These are phyloP conservation scores for Penicillium sp. DNA, from an alignment of 2,329 filamentous ascomycete genomes.

Conservation along the genomic window DNA sequence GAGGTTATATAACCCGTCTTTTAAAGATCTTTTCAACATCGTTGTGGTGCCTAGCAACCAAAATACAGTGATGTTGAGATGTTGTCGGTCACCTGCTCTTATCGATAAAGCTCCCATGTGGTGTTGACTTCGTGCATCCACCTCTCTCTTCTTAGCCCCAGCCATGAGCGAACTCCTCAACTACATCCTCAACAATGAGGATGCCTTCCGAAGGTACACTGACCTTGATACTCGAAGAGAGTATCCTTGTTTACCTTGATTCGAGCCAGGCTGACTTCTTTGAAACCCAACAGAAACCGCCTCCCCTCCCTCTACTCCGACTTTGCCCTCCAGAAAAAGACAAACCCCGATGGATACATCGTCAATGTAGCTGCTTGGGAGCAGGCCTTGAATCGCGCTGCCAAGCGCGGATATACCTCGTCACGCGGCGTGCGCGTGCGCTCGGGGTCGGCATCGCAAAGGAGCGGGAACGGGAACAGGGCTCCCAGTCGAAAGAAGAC, in stretches of 20 bases:
- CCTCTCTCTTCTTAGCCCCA: not conserved
- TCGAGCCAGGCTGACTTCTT: not conserved
- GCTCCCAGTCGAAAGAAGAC: slow-evolving; percentile 26
- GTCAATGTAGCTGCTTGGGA: slow-evolving; percentile 79
- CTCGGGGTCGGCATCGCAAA: slow-evolving; percentile 6
- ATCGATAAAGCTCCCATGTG: slow-evolving; percentile 25
- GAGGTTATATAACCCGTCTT: too few relatives aligned
- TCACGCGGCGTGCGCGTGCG: slow-evolving; percentile 27
- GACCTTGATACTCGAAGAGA: not conserved
- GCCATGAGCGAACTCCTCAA: slow-evolving; percentile 58
- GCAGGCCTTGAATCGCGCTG: slow-evolving; percentile 64
- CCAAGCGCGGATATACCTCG: slow-evolving; percentile 57
- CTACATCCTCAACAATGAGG: slow-evolving; percentile 58
- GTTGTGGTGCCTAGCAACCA: not conserved
- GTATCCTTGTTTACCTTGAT: not conserved
- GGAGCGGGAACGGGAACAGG: not conserved
- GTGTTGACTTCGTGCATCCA: not conserved
- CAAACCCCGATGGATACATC: slow-evolving; percentile 78
- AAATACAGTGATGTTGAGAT: not conserved
- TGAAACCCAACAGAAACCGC: slow-evolving; percentile 55
- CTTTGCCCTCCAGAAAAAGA: slow-evolving; percentile 65
- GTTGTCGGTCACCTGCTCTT: slow-evolving; percentile 22
- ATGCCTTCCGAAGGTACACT: slow-evolving; percentile 52
- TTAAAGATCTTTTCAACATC: too few relatives aligned
- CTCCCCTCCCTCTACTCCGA: slow-evolving; percentile 85